phyloP scores from a whole-genome alignment of 2,329 filamentous ascomycete genomes.

The Cordyceps fumosorosea region DNA sequence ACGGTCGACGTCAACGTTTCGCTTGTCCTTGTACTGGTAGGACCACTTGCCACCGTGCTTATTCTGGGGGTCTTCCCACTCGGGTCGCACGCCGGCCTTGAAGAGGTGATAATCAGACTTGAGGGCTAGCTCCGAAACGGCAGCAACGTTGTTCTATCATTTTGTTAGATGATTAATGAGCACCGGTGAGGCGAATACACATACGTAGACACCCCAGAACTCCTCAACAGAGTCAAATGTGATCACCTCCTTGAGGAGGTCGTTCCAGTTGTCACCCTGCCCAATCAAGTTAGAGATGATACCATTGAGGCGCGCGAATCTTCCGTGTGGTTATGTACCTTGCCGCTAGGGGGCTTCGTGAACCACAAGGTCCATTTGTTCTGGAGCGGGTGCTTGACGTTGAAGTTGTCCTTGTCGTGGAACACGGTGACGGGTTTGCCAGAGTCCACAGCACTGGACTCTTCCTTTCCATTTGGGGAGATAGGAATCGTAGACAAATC shows the following conservation, averaged over 20 bases:
- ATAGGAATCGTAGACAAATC: constrained; percentile 63
- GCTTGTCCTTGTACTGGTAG: constrained; percentile 96
- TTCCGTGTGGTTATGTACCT: constrained; percentile 46
- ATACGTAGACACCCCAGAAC: constrained; percentile 98
- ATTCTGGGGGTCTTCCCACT: constrained; percentile 98
- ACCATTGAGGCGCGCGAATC: constrained; percentile 18
- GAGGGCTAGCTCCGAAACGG: constrained; percentile 87
- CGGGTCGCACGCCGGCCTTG: constrained; percentile 92
- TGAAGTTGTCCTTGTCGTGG: constrained; percentile 98
- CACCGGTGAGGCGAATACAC: constrained; percentile 29
- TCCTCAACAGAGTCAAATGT: constrained; percentile 98
- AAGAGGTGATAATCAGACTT: constrained; percentile 99
- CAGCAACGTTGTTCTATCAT: constrained; percentile 90
- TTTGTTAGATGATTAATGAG: constrained; percentile 16
- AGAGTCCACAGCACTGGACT: constrained; percentile 42
- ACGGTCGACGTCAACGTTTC: constrained; percentile 82
- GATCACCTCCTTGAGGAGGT: constrained; percentile 95
- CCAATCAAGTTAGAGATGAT: constrained; percentile 18
- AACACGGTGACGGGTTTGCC: constrained; percentile 83
- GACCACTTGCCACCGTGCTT: constrained; percentile 99
- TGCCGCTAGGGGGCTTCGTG: constrained; percentile 94
- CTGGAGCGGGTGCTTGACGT: constrained; percentile 97
- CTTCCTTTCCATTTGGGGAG: constrained; percentile 52
- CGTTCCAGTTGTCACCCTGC: constrained; percentile 97
- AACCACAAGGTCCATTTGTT: constrained; percentile 99